Base-by-base conservation (phyloP, 139 green algal genomes). In the Chlamydomonas schloesseri region DNA sequence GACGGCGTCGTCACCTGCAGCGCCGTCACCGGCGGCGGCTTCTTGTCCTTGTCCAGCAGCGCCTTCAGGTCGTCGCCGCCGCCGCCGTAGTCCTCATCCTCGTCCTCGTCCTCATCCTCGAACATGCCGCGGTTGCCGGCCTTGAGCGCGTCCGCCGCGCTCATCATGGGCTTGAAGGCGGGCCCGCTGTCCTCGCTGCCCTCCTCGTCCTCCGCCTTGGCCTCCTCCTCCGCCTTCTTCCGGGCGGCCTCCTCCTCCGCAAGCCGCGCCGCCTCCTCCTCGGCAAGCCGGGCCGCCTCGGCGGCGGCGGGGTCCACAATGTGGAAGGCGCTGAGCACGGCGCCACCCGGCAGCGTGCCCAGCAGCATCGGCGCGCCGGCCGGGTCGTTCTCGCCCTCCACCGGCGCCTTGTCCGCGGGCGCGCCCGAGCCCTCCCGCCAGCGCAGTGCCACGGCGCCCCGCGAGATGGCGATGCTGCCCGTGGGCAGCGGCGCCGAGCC, bases 1-100 rank as follows among this genome's bases (percentile, higher is more conserved):
- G 71, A 34, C 31, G 88, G 88, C 3, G 70, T 88, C 24, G 68
- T 81, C 11, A 88, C 70, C 60, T 80, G 73, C 42, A 91, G 33
- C 42, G 87, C 87, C 70, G 73, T 60, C 70, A 77, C 60, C 21
- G 37, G 82, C 71, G 53, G 82, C 77, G 26, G 55, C 81, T n/a
- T 71, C 31, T 64, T 33, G n/a, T 65, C 28, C 34, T 47, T 31
- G 6, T 53, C 36, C 50, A 55, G 37, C 57, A 46, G 24, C 5
- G 37, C 15, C 70, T 28, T 37, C 37, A 67, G 33, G 37, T 24
- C 28, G 15, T n/a, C 34, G 21, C 47, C 46, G 34, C 18, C 31
- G 21, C 62, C 76, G 47, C 17, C 46, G n/a, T 77, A 46, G 14
- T 47, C 65, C 23, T 90, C 78, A 5, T 74, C 76, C 21, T 75